Evolutionary conservation across 2,329 filamentous ascomycete genomes (phyloP), one percentile per base, ranked within the genome.

Genomic region (Nothomitra cinnamomea): DNA sequence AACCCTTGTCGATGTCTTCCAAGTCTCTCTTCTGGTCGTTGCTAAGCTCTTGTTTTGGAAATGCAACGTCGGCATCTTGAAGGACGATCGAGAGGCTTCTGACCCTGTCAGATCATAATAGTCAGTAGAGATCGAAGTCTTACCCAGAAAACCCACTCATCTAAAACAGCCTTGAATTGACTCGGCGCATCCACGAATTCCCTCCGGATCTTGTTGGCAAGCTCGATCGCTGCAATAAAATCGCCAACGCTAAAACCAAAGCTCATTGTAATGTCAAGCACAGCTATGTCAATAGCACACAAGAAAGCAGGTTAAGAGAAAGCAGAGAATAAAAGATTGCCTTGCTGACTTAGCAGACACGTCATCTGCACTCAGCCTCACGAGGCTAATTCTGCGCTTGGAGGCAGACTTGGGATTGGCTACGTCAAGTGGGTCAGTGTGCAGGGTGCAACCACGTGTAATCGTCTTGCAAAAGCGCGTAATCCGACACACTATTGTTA

Each of bases 171-270:
- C 32, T 54, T 56, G 43, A 57, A 59, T 41, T 57, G 55, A 8
- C 35, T 36, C n/a, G 57, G 57, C 2, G 57, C 57, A 51, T 56
- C 24, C 17, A 57, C 50, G 47, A 59, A 60, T n/a, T 56, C 52
- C 45, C 55, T 57, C 13, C 56, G 57, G 47, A 60, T 51, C 36
- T 56, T 49, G 12, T 59, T 57, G 19, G 56, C 57, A 49, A 60
- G 56, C 54, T 55, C 42, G 36, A 60, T 40, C 8, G 55, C 52
- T 22, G 51, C 47, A 28, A 60, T 52, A 28, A 60, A 56, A 42
- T 58, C 59, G 24, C 58, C 56, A n/a, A 60, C 41, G 38, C 57
- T 54, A 51, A 52, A 60, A 45, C 59, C 58, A 52, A 60, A 60
- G 32, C 56, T 57, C 59, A 60, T 60, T 36, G 48, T 49, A 52